phyloP scores from a whole-genome alignment of 2,329 filamentous ascomycete genomes.

The Pseudogymnoascus destructans region DNA sequence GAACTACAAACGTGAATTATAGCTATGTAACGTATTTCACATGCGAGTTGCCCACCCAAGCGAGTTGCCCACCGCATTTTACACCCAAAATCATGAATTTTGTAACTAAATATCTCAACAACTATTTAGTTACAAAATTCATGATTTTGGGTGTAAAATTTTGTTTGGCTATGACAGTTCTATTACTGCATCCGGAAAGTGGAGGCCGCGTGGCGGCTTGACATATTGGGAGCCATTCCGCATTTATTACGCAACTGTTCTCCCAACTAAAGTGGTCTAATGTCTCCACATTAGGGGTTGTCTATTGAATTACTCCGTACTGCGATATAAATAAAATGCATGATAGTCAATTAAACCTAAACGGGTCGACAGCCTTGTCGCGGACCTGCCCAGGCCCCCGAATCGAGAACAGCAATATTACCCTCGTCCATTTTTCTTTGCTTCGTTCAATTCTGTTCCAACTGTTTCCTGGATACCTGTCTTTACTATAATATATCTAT shows the following conservation, averaged over 20 bases:
- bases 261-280: no score
- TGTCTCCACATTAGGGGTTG: conserved; percentile 1
- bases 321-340: conserved; percentile 7
- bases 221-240: no score
- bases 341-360: conserved; percentile 8
- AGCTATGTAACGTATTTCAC: neutral
- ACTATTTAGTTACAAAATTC: no score
- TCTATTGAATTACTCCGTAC: neutral
- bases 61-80: no score
- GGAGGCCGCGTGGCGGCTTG: no score
- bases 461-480: neutral
- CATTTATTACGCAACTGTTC: no score
- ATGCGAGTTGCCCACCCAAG: no score
- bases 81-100: no score
- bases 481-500: conserved; percentile 4
- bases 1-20: neutral
- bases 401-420: conserved; percentile 8
- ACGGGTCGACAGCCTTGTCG: conserved; percentile 8
- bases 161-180: no score
- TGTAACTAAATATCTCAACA: no score
- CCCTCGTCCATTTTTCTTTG: conserved; percentile 4
- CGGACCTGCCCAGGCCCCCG: neutral
- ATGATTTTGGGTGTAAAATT: no score
- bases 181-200: no score
- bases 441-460: neutral